These are phyloP conservation scores for Leccinum pellstonianum DNA, from an alignment of 768 basidiomycete genomes.

Conservation along the genomic window DNA sequence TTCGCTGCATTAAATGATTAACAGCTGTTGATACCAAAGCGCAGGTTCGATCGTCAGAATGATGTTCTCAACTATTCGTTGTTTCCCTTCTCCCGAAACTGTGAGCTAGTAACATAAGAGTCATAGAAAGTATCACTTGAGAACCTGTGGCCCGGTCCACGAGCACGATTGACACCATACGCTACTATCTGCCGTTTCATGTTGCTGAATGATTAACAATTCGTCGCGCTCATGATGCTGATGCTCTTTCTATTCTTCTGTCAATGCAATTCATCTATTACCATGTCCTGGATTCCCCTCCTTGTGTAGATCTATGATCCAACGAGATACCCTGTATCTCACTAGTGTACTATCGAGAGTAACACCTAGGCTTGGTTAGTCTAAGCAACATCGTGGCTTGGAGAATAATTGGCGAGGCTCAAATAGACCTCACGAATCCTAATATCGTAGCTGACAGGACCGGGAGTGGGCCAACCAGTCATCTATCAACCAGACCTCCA, in stretches of 20 bases:
- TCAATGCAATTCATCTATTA: too few species aligned
- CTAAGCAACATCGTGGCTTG: background rate
- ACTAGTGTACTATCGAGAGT: background rate
- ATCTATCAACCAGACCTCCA: slow-evolving; percentile 42
- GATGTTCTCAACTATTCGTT: too few species aligned
- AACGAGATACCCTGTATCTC: background rate
- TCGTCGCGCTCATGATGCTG: background rate
- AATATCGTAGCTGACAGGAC: background rate
- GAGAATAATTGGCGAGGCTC: background rate
- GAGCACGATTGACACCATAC: background rate
- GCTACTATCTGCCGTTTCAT: background rate
- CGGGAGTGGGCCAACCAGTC: background rate
- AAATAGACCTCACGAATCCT: background rate
- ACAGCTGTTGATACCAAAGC: too few species aligned
- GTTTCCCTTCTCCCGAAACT: too few species aligned
- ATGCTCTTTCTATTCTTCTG: too few species aligned
- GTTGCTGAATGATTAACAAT: background rate
- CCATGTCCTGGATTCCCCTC: too few species aligned
- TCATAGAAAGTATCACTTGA: too few species aligned
- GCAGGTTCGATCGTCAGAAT: too few species aligned
- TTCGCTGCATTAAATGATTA: too few species aligned
- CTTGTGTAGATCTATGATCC: background rate
- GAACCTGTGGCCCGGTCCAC: too few species aligned
- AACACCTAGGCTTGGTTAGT: background rate
- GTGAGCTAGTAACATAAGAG: too few species aligned